These are phyloP conservation scores for Oxalis stricta DNA, from an alignment of 441 rosid genomes.

Conservation along the genomic window DNA sequence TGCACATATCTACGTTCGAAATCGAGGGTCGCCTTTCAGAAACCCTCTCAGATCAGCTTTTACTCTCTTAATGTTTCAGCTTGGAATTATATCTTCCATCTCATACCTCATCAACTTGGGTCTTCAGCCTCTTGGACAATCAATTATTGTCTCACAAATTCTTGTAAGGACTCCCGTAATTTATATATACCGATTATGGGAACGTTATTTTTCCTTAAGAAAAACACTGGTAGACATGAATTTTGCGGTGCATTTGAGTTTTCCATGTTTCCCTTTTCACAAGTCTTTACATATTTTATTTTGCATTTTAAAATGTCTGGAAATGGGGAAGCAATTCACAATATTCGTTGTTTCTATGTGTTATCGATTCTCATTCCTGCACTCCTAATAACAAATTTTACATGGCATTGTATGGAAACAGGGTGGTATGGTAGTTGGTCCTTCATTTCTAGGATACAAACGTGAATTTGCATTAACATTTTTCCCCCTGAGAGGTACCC, in stretches of 20 bases:
- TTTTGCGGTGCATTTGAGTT: too few species aligned
- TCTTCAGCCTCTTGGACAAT: constrained; percentile 20
- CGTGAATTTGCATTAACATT: neutral
- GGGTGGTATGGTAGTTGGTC: constrained; percentile 28
- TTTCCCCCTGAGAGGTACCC: constrained; percentile 15
- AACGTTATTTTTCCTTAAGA: neutral
- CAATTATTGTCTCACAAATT: constrained; percentile 17
- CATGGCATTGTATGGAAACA: neutral
- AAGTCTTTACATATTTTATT: too few species aligned
- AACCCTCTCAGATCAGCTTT: constrained; percentile 4
- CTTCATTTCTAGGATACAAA: constrained; percentile 15
- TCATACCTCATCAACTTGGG: constrained; percentile 10
- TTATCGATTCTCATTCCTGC: neutral
- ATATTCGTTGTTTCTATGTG: neutral
- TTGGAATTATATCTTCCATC: constrained; percentile 11
- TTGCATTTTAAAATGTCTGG: too few species aligned
- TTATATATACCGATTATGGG: neutral
- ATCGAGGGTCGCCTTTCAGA: neutral
- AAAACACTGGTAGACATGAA: too few species aligned
- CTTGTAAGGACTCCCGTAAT: constrained; percentile 8
- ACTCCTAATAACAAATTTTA: neutral
- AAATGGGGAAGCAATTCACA: too few species aligned
- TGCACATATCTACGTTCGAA: rapidly evolving
- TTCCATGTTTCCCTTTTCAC: too few species aligned
- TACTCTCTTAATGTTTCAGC: constrained; percentile 16